Evolutionary conservation across 1,284 basidiomycete genomes (phyloP).

Genomic region (Puccinia hordei): DNA sequence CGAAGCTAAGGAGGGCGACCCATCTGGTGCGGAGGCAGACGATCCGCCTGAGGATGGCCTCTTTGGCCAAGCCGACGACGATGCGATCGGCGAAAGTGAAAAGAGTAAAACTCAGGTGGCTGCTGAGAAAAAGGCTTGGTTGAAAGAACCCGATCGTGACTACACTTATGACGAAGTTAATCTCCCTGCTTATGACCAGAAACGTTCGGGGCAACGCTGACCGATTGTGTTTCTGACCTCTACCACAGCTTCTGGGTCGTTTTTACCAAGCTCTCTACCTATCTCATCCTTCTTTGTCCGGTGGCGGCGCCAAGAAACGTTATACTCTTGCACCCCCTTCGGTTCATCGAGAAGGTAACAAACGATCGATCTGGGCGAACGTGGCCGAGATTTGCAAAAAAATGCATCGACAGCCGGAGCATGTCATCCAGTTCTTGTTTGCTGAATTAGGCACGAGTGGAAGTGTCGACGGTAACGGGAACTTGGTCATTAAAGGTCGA

Average conservation of each 20-base stretch:
- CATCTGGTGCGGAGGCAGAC: conserved; percentile 83
- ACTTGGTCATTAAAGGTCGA: conserved; percentile 93
- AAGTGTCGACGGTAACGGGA: conserved; percentile 86
- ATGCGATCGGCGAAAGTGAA: conserved; percentile 58
- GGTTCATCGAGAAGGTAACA: conserved; percentile 88
- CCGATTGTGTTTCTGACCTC: conserved; percentile 9
- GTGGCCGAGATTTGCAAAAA: conserved; percentile 96
- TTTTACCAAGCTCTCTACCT: conserved; percentile 90
- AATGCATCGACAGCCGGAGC: conserved; percentile 99
- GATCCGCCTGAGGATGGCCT: conserved; percentile 81
- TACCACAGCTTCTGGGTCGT: conserved; percentile 78
- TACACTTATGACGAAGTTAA: conserved; percentile 88
- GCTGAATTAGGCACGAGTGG: conserved; percentile 98
- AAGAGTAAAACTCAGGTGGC: conserved; percentile 61
- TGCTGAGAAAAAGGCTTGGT: conserved; percentile 74
- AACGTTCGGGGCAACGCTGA: not conserved
- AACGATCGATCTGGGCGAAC: conserved; percentile 96
- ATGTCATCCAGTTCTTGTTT: conserved; percentile 96
- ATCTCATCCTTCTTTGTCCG: conserved; percentile 81
- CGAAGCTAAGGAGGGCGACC: conserved; percentile 67
- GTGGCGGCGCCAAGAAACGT: conserved; percentile 72
- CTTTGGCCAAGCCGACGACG: conserved; percentile 63
- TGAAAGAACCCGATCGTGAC: conserved; percentile 81
- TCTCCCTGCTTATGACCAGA: conserved; percentile 17
- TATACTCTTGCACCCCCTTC: conserved; percentile 98